Percentiles rank a stretch among this genome's conserved stretches.
Evolutionary conservation across 1,139 yeast genomes (phyloP).

Genomic region (Scheffersomyces cryptocercus): DNA sequence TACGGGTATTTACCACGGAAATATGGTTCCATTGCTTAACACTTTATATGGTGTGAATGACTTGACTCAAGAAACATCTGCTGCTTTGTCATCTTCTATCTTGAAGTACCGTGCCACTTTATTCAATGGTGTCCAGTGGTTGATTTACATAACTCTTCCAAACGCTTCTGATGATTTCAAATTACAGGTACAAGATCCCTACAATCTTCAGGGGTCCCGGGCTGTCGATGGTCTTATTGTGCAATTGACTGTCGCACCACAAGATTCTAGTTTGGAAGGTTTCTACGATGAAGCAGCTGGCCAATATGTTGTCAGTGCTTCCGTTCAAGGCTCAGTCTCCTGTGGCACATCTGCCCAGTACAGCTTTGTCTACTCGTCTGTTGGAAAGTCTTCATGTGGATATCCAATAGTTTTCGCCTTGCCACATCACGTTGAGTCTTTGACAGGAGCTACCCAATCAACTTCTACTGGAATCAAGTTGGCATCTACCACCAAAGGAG

Average conservation of each 20-base stretch:
- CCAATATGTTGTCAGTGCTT: constrained; percentile 35
- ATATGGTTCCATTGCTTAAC: constrained; percentile 53
- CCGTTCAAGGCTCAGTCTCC: constrained; percentile 27
- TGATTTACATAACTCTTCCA: constrained; percentile 58
- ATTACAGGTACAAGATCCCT: constrained; percentile 36
- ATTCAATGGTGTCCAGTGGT: constrained; percentile 55
- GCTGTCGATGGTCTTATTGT: constrained; percentile 56
- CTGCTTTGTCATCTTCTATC: constrained; percentile 36
- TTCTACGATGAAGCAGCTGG: constrained; percentile 41
- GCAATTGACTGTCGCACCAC: constrained; percentile 56
- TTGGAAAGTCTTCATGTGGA: constrained; percentile 55
- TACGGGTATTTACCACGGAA: constrained; percentile 52
- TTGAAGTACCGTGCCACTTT: constrained; percentile 60
- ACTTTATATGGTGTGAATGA: constrained; percentile 54
- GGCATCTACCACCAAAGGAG: constrained; percentile 66
- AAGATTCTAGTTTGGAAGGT: constrained; percentile 17
- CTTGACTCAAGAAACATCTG: constrained; percentile 44
- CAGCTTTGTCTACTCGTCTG: constrained; percentile 50
- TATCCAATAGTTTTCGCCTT: constrained; percentile 62
- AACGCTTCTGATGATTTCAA: constrained; percentile 29
- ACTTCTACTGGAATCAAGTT: constrained; percentile 51
- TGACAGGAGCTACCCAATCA: constrained; percentile 35
- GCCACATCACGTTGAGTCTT: constrained; percentile 67
- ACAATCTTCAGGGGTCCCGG: constrained; percentile 42
- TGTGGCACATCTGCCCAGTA: constrained; percentile 49